Conservation (phyloP, 257 asterid genomes). For the Salvia hispanica region DNA sequence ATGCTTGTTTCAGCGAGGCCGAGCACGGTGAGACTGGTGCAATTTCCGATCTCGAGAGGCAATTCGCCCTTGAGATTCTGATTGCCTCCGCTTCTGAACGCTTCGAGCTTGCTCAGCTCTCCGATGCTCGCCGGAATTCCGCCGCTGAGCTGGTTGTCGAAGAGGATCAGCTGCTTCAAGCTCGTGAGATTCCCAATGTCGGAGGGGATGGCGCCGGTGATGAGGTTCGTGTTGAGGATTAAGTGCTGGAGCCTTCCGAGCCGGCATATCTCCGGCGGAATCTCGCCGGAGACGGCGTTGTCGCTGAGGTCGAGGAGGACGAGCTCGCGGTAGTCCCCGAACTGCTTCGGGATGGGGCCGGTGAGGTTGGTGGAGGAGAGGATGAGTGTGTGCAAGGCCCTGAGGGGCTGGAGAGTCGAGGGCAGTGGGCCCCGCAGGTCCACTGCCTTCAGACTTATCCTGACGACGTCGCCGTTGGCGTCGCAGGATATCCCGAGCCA, state of each 20-base stretch:
- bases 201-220: slow-evolving; percentile 64
- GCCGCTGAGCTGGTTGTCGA: slow-evolving; percentile 80
- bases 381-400: slow-evolving; percentile 55
- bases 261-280: slow-evolving; percentile 67
- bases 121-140: slow-evolving; percentile 75
- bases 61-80: slow-evolving; percentile 72
- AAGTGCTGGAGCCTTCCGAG: slow-evolving; percentile 55
- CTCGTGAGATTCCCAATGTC: slow-evolving; percentile 62
- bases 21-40: slow-evolving; percentile 56
- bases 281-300: slow-evolving; percentile 68
- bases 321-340: slow-evolving; percentile 64
- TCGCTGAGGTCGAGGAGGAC: slow-evolving; percentile 63
- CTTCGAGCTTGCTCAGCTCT: slow-evolving; percentile 55
- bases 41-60: slow-evolving; percentile 83
- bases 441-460: slow-evolving; percentile 54
- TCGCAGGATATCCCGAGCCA: slow-evolving; percentile 84
- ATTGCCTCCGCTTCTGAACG: slow-evolving; percentile 86
- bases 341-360: slow-evolving; percentile 72
- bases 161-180: slow-evolving; percentile 56
- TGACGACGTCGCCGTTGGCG: slow-evolving; percentile 54
- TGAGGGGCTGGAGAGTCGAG: slow-evolving; percentile 59
- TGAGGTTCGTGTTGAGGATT: slow-evolving; percentile 55
- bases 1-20: slow-evolving; percentile 90
- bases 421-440: slow-evolving; percentile 88
- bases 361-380: slow-evolving; percentile 78